Evolutionary conservation across 441 rosid genomes (phyloP).

Genomic region (Corymbia calophylla): DNA sequence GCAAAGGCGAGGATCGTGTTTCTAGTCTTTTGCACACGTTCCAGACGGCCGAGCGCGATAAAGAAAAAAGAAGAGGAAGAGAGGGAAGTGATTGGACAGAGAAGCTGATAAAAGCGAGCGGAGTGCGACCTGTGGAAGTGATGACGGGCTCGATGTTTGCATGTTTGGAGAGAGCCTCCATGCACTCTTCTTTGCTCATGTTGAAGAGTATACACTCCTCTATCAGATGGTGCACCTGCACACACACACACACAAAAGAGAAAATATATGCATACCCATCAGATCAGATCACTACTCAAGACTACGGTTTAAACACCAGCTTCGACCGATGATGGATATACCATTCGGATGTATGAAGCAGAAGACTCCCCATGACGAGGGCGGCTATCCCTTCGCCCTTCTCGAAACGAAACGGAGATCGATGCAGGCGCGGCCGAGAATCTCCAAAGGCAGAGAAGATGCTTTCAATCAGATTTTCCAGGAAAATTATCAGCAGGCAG

Average conservation of each 20-base stretch:
- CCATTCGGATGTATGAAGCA: slow-evolving; percentile 77
- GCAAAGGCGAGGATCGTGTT: not conserved
- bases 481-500: not conserved
- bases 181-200: slow-evolving; percentile 91
- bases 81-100: not conserved
- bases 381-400: not conserved
- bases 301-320: not conserved
- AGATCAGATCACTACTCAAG: not conserved
- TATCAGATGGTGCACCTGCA: slow-evolving; percentile 86
- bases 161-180: slow-evolving; percentile 82
- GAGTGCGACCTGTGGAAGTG: slow-evolving; percentile 60
- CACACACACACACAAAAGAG: not conserved
- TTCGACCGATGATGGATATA: not conserved
- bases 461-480: not conserved
- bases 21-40: not conserved
- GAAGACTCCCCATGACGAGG: slow-evolving; percentile 42
- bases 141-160: slow-evolving; percentile 78
- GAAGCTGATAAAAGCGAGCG: not conserved
- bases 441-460: not conserved
- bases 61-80: not conserved
- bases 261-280: not conserved
- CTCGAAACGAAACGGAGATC: not conserved
- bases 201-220: slow-evolving; percentile 81
- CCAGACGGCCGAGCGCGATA: not conserved
- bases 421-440: not conserved